phyloP scores from a whole-genome alignment of 169 alveolate genomes.

The Cryptosporidium tyzzeri region DNA sequence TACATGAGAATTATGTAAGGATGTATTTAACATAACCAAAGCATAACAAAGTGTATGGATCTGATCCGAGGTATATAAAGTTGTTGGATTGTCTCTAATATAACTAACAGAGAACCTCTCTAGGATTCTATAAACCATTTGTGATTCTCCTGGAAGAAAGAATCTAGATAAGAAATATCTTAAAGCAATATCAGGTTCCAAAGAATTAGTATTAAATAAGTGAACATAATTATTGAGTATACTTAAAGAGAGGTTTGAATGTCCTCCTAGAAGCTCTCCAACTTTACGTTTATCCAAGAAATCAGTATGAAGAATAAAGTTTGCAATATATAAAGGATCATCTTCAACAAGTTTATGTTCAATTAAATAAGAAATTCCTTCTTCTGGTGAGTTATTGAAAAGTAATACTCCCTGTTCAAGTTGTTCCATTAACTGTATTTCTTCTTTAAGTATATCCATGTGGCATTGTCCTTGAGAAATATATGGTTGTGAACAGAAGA shows the following conservation, averaged over 20 bases:
- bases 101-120: slow-evolving; percentile 77
- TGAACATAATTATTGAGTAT: slow-evolving; percentile 65
- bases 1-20: slow-evolving; percentile 64
- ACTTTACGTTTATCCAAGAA: slow-evolving; percentile 64
- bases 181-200: slow-evolving; percentile 77
- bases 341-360: slow-evolving; percentile 52
- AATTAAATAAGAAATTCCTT: slow-evolving; percentile 59
- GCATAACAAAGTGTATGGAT: slow-evolving; percentile 72
- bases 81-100: slow-evolving; percentile 41
- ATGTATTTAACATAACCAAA: slow-evolving; percentile 64
- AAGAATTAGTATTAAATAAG: slow-evolving; percentile 52
- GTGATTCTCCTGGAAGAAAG: slow-evolving; percentile 78
- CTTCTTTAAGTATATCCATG: slow-evolving; percentile 66
- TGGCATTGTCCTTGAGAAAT: slow-evolving; percentile 73
- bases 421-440: slow-evolving; percentile 67
- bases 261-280: slow-evolving; percentile 68
- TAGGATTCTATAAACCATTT: slow-evolving; percentile 75
- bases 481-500: slow-evolving; percentile 2
- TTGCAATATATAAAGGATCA: slow-evolving; percentile 69
- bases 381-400: slow-evolving; percentile 70
- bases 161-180: slow-evolving; percentile 64
- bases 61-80: slow-evolving; percentile 59
- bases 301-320: slow-evolving; percentile 62
- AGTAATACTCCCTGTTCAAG: slow-evolving; percentile 69
- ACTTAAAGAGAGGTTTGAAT: slow-evolving; percentile 55